Percentiles rank a stretch among this genome's conserved stretches.
Conservation (phyloP, 2,329 filamentous ascomycete genomes). For the Furcasterigmium furcatum region DNA sequence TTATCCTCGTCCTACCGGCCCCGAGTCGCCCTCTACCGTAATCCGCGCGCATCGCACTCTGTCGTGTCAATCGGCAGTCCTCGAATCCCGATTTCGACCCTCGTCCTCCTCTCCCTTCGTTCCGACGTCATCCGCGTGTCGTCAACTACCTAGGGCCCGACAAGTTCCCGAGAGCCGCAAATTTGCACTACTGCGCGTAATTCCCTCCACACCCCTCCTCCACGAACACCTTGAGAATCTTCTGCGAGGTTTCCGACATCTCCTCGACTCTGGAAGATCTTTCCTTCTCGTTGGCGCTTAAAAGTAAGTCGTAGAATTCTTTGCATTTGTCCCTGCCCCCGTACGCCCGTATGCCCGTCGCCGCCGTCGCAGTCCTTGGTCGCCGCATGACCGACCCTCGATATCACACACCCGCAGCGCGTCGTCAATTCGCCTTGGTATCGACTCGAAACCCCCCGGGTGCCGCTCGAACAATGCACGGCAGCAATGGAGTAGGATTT, state of each 20-base stretch:
- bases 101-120: background rate
- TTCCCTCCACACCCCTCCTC: slow-evolving; percentile 12
- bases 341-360: background rate
- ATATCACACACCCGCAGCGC: too few species aligned
- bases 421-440: too few species aligned
- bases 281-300: slow-evolving; percentile 41
- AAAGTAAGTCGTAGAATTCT: slow-evolving; percentile 42
- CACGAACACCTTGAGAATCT: slow-evolving; percentile 26
- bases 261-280: slow-evolving; percentile 15
- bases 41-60: slow-evolving; percentile 7
- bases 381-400: too few species aligned
- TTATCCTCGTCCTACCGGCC: slow-evolving; percentile 9
- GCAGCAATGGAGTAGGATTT: too few species aligned
- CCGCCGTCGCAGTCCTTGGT: slow-evolving; percentile 4
- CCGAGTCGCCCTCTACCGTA: slow-evolving; percentile 6
- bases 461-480: too few species aligned
- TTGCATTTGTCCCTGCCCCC: slow-evolving; percentile 5
- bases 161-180: slow-evolving; percentile 1
- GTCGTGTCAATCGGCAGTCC: slow-evolving; percentile 2
- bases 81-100: background rate
- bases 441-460: too few species aligned
- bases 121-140: slow-evolving; percentile 2
- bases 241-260: slow-evolving; percentile 23
- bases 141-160: background rate
- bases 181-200: background rate